Conservation (phyloP, 495 filamentous ascomycete genomes). For the Sphaerosporella brunnea region DNA sequence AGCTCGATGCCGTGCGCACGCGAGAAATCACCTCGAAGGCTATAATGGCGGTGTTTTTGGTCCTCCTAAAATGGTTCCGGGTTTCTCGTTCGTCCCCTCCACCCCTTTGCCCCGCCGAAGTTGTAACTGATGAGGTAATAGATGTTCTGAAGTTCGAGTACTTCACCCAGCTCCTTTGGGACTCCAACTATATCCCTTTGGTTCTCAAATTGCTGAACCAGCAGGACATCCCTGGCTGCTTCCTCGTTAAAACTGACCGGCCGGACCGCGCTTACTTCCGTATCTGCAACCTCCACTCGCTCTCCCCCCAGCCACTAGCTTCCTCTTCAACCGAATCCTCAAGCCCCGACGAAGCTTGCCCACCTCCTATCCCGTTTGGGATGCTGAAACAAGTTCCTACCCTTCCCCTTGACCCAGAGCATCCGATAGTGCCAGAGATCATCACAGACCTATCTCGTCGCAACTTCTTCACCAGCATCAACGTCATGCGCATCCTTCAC, state of each 20-base stretch:
- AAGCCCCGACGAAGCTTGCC: conserved; percentile 51
- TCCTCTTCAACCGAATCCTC: conserved; percentile 24
- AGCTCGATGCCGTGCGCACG: conserved; percentile 59
- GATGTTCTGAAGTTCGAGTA: conserved; percentile 95
- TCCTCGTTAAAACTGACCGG: conserved; percentile 70
- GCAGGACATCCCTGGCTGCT: conserved; percentile 73
- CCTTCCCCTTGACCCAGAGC: conserved; percentile 27
- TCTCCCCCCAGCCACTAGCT: conserved; percentile 25
- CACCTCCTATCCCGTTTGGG: conserved; percentile 58
- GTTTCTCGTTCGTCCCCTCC: conserved; percentile 53
- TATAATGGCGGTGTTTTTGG: conserved; percentile 64
- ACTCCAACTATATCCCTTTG: conserved; percentile 83
- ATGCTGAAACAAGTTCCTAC: conserved; percentile 24
- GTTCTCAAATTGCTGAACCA: conserved; percentile 82
- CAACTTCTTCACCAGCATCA: conserved; percentile 86
- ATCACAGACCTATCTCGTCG: conserved; percentile 84
- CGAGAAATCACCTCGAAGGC: conserved; percentile 83
- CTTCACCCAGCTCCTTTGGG: conserved; percentile 75
- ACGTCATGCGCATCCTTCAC: conserved; percentile 85
- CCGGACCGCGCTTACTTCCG: conserved; percentile 78
- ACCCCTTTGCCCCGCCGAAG: not conserved
- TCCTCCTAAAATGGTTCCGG: conserved; percentile 92
- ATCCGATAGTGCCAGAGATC: too few species aligned
- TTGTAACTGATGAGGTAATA: conserved; percentile 23
- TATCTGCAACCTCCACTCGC: conserved; percentile 52